These are phyloP conservation scores for Garcia nutans DNA, from an alignment of 345 rosid genomes.

Conservation along the genomic window DNA sequence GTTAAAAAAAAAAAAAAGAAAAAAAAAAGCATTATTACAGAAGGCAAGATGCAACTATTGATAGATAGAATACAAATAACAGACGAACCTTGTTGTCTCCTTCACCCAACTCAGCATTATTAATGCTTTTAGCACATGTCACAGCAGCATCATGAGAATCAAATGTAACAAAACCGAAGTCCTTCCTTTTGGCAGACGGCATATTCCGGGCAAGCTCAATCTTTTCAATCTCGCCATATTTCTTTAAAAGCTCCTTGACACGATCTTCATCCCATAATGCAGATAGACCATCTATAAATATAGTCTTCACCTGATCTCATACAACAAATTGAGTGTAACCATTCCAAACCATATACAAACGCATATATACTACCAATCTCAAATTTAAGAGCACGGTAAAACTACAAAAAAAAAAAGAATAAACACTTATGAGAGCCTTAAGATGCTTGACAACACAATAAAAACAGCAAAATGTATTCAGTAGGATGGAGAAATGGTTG, in stretches of 20 bases:
- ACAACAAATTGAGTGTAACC: constrained; percentile 6
- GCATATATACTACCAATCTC: not conserved
- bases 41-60: not conserved
- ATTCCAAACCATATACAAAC: not conserved
- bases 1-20: constrained; percentile 10
- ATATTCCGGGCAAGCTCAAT: constrained; percentile 95
- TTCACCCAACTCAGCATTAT: constrained; percentile 82
- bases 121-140: constrained; percentile 83
- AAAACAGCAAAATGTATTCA: not conserved
- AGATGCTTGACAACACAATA: not conserved
- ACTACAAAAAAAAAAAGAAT: not conserved
- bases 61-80: constrained; percentile 3
- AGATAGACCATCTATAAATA: constrained; percentile 86
- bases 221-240: constrained; percentile 79
- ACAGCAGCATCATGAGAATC: constrained; percentile 93
- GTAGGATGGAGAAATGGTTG: no score
- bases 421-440: not conserved
- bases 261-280: constrained; percentile 94
- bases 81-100: constrained; percentile 70
- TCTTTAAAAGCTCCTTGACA: constrained; percentile 64
- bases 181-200: constrained; percentile 97
- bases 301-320: constrained; percentile 73
- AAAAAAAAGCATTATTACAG: constrained; percentile 4
- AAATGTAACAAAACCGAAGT: constrained; percentile 95
- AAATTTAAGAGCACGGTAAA: not conserved